Conservation (phyloP, 768 basidiomycete species). For the Leucosporidium creatinivorum region DNA sequence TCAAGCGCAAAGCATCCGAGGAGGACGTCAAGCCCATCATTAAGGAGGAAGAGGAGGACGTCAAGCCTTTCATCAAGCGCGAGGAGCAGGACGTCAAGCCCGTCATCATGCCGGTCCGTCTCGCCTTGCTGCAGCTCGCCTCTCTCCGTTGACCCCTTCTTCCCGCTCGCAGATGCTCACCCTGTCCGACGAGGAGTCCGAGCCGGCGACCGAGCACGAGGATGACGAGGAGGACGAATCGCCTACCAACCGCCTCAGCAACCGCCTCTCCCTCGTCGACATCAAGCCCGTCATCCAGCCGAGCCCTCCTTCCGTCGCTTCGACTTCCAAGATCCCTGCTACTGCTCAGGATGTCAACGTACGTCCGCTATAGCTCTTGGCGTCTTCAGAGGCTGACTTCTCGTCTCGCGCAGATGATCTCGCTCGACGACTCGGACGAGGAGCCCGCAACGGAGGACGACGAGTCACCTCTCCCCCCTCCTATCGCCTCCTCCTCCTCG, state of each 20-base stretch:
- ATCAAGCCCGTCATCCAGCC: not conserved
- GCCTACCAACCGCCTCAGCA: no score
- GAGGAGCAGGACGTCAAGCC: not conserved
- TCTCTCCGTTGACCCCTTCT: not conserved
- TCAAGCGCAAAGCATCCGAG: not conserved
- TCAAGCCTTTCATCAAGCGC: not conserved
- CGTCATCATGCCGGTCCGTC: not conserved
- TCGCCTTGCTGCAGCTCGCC: not conserved
- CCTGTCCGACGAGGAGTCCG: not conserved
- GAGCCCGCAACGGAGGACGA: no score
- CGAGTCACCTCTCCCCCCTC: no score
- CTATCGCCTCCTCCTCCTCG: no score
- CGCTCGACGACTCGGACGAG: no score
- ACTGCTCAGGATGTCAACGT: no score
- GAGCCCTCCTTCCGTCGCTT: not conserved
- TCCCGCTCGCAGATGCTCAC: not conserved
- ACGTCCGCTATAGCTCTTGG: no score
- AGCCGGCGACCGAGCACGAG: not conserved
- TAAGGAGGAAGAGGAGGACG: not conserved
- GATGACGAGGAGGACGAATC: no score
- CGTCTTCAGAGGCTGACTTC: no score
- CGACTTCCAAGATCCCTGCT: no score
- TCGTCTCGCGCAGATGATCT: no score
- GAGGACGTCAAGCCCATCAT: not conserved
- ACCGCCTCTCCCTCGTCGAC: not conserved